Conservation (phyloP, 148 eudicot species). For the Cornus florida region DNA sequence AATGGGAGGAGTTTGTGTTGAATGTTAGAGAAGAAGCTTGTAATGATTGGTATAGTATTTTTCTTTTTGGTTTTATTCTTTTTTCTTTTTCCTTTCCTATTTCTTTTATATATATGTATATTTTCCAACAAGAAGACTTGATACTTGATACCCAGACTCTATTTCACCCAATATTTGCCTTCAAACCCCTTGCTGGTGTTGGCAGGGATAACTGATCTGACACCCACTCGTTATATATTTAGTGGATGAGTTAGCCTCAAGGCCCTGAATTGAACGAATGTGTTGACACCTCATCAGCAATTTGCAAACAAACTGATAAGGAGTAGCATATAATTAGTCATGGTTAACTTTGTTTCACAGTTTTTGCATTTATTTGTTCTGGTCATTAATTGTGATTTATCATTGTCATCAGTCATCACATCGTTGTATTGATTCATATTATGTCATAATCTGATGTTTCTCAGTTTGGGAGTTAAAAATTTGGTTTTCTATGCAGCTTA, state of each 20-base stretch:
- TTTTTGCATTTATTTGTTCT: not conserved
- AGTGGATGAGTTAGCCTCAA: not conserved
- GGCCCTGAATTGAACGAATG: not conserved
- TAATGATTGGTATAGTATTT: too few relatives aligned
- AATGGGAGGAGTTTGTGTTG: too few relatives aligned
- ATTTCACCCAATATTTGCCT: not conserved
- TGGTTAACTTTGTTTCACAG: not conserved
- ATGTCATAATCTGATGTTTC: not conserved
- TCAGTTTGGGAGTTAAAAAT: not conserved
- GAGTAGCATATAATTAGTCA: not conserved
- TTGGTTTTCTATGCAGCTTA: slow-evolving; percentile 48
- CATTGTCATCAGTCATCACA: not conserved
- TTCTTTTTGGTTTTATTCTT: too few relatives aligned
- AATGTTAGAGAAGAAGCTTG: too few relatives aligned
- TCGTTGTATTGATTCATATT: not conserved
- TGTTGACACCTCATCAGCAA: not conserved
- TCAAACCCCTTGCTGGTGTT: not conserved
- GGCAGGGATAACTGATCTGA: not conserved
- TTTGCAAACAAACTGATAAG: not conserved
- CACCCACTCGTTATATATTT: not conserved
- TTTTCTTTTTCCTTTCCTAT: too few relatives aligned
- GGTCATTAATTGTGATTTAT: not conserved
- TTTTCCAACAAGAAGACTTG: too few relatives aligned
- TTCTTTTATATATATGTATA: too few relatives aligned
- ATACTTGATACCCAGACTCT: not conserved